Base-by-base conservation (phyloP, 257 asterid species). In the Penstemon eatonii region DNA sequence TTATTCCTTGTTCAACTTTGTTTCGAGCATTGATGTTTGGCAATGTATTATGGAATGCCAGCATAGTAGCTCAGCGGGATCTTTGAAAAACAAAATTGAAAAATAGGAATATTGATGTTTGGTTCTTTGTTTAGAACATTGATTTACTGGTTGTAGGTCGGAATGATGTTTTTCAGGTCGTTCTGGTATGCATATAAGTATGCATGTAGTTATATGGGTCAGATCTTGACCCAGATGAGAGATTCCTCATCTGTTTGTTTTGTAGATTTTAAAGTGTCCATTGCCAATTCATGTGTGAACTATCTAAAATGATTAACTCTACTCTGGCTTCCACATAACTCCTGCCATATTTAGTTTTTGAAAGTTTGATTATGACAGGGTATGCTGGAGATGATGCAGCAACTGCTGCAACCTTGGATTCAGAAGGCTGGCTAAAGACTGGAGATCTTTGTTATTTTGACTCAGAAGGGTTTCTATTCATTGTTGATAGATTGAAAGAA, bases 391-490 rank as follows among this genome's bases (percentile, higher is more conserved):
- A 94, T 71, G 83, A 77, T n/a, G 82, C 73, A 54, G 97, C 99
- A 42, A 93, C 99, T 45, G 84, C 91, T 69, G 84, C 84, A 67
- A 89, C 96, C 47, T 70, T 94, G 76, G 87, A 88, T 66, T 73
- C 96, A 9, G 90, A 93, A 68, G 99, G 99, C 63, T 93, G 99
- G 99, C 79, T 93, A 63, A 90, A 80, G 81, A 93, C 99, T 1
- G 97, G 99, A 0, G 99, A 93, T 73, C 92, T 93, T 44, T 89
- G 99, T 75, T 93, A 88, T 70, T 88, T 93, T 56, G 97, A 90
- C 75, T 75, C 76, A 0, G 90, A 89, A 11, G 99, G 97, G 67
- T 85, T 84, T 77, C 89, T 93, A 59, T 93, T 55, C 69, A 77
- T 93, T 55, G 97, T 93, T 58, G 99, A 90, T 66, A 74, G 99